phyloP scores from a whole-genome alignment of 2,329 filamentous ascomycete species.

The Sclerotinia trifoliorum region DNA sequence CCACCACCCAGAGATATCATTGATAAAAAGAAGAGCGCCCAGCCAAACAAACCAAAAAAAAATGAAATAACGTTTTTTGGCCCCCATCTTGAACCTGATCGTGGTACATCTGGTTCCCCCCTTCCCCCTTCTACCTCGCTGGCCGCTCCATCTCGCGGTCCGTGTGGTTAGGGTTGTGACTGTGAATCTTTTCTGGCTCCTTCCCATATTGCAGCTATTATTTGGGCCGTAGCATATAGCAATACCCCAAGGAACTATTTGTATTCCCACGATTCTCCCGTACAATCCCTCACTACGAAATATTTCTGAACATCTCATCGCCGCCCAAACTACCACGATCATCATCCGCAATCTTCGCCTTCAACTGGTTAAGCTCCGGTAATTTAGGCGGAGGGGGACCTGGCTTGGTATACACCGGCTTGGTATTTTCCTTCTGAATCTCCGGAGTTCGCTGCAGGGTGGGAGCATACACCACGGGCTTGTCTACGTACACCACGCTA shows the following conservation, averaged over 20 bases:
- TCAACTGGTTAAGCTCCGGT: constrained; percentile 40
- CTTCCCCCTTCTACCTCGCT: constrained; percentile 20
- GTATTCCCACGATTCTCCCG: constrained; percentile 30
- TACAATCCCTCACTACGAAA: constrained; percentile 35
- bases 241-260: constrained; percentile 23
- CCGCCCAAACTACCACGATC: constrained; percentile 38
- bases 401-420: constrained; percentile 25
- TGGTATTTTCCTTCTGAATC: constrained; percentile 25
- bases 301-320: constrained; percentile 42
- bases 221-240: constrained; percentile 19
- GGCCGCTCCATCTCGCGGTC: constrained; percentile 7
- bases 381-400: constrained; percentile 40
- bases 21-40: constrained; percentile 26
- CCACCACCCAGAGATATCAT: constrained; percentile 26
- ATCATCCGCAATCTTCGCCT: constrained; percentile 36
- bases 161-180: neutral
- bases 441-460: constrained; percentile 25
- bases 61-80: constrained; percentile 28
- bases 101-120: constrained; percentile 32
- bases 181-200: constrained; percentile 6
- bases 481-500: constrained; percentile 32
- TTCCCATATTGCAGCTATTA: constrained; percentile 23
- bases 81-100: constrained; percentile 29
- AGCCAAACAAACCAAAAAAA: constrained; percentile 28
- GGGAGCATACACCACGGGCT: constrained; percentile 12